Evolutionary conservation across 306 rosid genomes (phyloP), one percentile per base, ranked within the genome.

Genomic region (Corylus americana): DNA sequence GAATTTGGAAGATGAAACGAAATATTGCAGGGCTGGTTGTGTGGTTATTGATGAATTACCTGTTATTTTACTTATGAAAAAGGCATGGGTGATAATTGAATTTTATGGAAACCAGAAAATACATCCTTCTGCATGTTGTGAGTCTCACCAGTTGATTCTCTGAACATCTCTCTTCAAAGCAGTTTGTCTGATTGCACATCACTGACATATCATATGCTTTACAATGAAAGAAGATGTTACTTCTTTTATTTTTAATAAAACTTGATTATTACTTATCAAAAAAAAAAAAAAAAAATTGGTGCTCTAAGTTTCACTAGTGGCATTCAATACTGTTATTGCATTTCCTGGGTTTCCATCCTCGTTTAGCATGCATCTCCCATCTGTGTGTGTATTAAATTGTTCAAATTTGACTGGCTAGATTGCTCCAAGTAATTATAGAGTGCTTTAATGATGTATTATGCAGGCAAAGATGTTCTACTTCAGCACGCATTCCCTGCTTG

Each of bases 401-500:
- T 44, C 14, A 67, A 20, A 67, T 42, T 53, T 80, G 45, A 54
- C 18, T 18, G 57, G 48, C 75, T 80, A 74, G 64, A 45, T 70
- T 85, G 73, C 58, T 64, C 54, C 59, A 31, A 39, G 25, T 69
- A 48, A 75, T 54, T 64, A 29, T 57, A 78, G 29, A 47, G 53
- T 75, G 61, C 53, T 61, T 73, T 58, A 77, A 77, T 69, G 78
- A 59, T 78, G 44, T 82, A 25, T 81, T 72, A 54, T 87, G 90
- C 96, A 95, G 98, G 92, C 98, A 69, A 92, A 90, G 90, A 90
- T 95, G 94, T 91, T 95, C 85, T 92, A 95, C 86, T 87, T 90
- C 89, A 89, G 73, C 86, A 92, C 98, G 7, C 97, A 95, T 79
- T 90, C 98, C 48, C 84, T 95, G 84, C 97, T 95, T 75, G 97